A percentile compares a stretch with the other conserved stretches of the same genome.
Conservation (phyloP, 352 stramenopile species). For the Thalassiosira delicatula region DNA sequence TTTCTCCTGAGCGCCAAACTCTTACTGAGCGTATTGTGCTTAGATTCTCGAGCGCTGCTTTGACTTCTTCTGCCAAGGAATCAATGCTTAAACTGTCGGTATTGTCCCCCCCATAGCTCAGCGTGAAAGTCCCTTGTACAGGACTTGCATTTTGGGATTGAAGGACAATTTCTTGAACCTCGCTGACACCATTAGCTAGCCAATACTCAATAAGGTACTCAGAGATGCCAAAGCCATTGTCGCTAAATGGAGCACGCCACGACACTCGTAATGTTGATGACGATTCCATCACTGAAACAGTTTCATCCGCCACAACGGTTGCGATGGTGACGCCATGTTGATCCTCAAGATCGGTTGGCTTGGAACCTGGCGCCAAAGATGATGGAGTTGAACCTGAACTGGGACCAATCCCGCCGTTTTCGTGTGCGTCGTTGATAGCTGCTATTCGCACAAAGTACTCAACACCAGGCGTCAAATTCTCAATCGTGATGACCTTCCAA, state of each 20-base stretch:
- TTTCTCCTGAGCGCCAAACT: conserved; percentile 81
- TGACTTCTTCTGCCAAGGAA: conserved; percentile 87
- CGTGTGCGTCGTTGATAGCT: conserved; percentile 88
- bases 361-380: conserved; percentile 70
- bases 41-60: conserved; percentile 89
- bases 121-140: conserved; percentile 87
- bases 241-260: conserved; percentile 67
- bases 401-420: too few relatives aligned
- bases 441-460: conserved; percentile 89
- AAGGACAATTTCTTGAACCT: conserved; percentile 78
- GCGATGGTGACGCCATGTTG: conserved; percentile 72
- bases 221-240: conserved; percentile 77
- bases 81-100: conserved; percentile 92
- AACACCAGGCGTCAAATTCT: conserved; percentile 82
- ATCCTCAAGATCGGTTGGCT: conserved; percentile 67
- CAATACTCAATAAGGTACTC: conserved; percentile 86
- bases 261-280: conserved; percentile 78
- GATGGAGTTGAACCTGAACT: conserved; percentile 50
- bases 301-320: conserved; percentile 55
- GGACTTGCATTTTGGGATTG: conserved; percentile 41
- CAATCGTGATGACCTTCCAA: conserved; percentile 83
- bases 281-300: conserved; percentile 77
- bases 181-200: conserved; percentile 57
- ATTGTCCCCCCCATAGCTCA: conserved; percentile 88
- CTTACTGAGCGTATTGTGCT: conserved; percentile 88